Conservation (phyloP, 768 basidiomycete species). For the Boletus pseudo-olivaceus region DNA sequence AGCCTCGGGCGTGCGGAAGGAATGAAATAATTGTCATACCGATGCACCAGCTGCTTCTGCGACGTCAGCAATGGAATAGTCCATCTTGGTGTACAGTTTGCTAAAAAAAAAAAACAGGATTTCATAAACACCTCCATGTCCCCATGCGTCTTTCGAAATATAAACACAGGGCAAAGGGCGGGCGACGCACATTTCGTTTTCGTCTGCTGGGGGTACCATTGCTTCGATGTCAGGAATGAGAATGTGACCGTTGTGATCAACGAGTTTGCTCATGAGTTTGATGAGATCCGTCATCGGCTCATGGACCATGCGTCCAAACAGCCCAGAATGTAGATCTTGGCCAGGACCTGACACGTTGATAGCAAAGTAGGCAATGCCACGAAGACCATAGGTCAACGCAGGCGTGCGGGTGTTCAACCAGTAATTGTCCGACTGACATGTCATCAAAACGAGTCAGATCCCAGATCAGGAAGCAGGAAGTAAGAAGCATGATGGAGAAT, state of each 20-base stretch:
- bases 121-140: not conserved
- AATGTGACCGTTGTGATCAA: slow-evolving; percentile 74
- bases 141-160: not conserved
- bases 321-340: slow-evolving; percentile 87
- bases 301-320: slow-evolving; percentile 77
- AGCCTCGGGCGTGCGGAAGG: not conserved
- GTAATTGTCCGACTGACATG: slow-evolving; percentile 79
- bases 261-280: slow-evolving; percentile 79
- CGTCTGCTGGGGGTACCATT: slow-evolving; percentile 70
- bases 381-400: slow-evolving; percentile 81
- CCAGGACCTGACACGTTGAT: slow-evolving; percentile 79
- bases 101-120: slow-evolving; percentile 31
- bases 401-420: slow-evolving; percentile 86
- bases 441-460: not conserved
- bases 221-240: slow-evolving; percentile 87
- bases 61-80: slow-evolving; percentile 71
- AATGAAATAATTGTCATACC: slow-evolving; percentile 1
- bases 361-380: slow-evolving; percentile 86
- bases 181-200: slow-evolving; percentile 59
- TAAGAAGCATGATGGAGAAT: too few species aligned
- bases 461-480: not conserved
- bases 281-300: slow-evolving; percentile 96
- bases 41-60: slow-evolving; percentile 71
- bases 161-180: slow-evolving; percentile 1
- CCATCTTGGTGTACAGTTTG: slow-evolving; percentile 66